Percentiles rank a stretch among this genome's conserved stretches.
Evolutionary conservation across 208 protist species (phyloP).

Genomic region (Leishmania aethiopica): DNA sequence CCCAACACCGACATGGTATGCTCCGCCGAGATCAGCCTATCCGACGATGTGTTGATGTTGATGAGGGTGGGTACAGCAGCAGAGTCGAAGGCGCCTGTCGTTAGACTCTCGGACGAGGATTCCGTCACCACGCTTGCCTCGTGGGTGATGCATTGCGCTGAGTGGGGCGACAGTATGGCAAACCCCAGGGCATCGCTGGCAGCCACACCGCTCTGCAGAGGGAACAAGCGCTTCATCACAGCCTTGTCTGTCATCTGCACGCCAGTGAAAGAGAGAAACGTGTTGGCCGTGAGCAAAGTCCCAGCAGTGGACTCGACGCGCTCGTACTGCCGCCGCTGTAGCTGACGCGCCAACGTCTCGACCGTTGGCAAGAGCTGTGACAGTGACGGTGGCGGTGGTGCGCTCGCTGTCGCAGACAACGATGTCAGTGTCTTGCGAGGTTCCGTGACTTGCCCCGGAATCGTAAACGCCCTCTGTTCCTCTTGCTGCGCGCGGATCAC

Average conservation of each 20-base stretch:
- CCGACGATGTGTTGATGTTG: not conserved
- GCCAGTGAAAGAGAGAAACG: conserved; percentile 25
- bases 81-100: not conserved
- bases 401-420: not conserved
- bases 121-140: not conserved
- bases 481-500: conserved; percentile 14
- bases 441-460: not conserved
- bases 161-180: conserved; percentile 5
- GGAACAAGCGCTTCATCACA: conserved; percentile 28
- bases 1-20: not conserved
- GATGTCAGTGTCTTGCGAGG: not conserved
- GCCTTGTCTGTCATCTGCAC: conserved; percentile 29
- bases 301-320: conserved; percentile 19
- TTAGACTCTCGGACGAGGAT: not conserved
- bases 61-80: not conserved
- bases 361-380: conserved; percentile 22
- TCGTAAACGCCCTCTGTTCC: not conserved
- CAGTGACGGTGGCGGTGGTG: not conserved
- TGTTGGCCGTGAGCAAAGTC: conserved; percentile 26
- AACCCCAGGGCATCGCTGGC: conserved; percentile 20
- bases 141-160: not conserved
- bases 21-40: not conserved
- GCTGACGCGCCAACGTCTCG: conserved; percentile 33
- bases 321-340: conserved; percentile 26
- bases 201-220: conserved; percentile 18